Evolutionary conservation across 2,329 filamentous ascomycete genomes (phyloP), one percentile per base, ranked within the genome.

Genomic region (Ophiostoma sp.): DNA sequence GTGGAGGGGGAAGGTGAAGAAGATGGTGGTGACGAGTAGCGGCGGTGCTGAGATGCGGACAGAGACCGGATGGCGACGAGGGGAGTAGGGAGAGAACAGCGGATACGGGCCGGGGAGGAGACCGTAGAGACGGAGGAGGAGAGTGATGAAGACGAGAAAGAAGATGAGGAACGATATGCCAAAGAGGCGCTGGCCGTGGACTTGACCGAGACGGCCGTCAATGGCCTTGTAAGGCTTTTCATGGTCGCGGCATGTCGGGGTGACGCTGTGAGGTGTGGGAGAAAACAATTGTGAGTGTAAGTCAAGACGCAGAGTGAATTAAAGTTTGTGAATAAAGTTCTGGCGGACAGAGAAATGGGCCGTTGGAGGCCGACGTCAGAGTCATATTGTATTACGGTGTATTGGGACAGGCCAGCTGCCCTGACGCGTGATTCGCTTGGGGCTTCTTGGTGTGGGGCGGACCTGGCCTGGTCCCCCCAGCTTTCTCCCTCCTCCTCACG

Each of bases 191-290:
- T 72, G 73, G 76, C 78, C 55, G 74, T 73, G 74, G 76, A 3
- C 33, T 3, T 36, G 33, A 8, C 75, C 75, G 74, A 71, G 22
- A 79, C 76, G 76, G 80, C 80, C 81, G 82, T 80, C 80, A 82
- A 81, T 81, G 82, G 82, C 80, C 81, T 79, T 72, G 77, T 70
- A 74, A 81, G 76, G 75, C 73, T 75, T 77, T 80, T 86, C 85
- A 87, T 87, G 28, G 33, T 72, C 79, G 81, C 82, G 82, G 83
- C 85, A 87, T 87, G 19, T 71, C 74, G 69, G 55, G 57, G 7
- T 64, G n/a, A 8, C 31, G 17, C 17, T 15, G 45, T 42, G 31
- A n/a, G 48, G 45, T 11, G 31, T 50, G 22, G 33, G 5, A 50
- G 7, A 52, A n/a, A 25, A 48, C 6, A 31, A 42, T 17, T n/a